A percentile compares a stretch with the other conserved stretches of the same genome.
Conservation (phyloP, 257 asterid genomes). For the Sherardia arvensis region DNA sequence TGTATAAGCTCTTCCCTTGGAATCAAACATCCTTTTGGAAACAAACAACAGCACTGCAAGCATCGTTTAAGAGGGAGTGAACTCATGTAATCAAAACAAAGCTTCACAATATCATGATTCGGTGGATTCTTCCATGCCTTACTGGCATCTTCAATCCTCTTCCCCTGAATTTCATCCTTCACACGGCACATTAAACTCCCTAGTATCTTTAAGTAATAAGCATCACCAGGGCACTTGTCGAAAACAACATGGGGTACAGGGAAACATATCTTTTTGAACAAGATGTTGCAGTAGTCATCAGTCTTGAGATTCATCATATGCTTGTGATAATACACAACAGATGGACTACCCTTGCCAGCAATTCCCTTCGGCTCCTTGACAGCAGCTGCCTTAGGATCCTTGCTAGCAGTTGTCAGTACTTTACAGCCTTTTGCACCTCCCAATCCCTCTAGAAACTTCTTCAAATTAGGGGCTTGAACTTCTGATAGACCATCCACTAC, state of each 20-base stretch:
- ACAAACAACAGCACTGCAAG: constrained; percentile 18
- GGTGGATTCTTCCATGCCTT: not conserved
- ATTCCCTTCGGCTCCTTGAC: not conserved
- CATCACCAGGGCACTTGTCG: constrained; percentile 9
- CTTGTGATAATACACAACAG: not conserved
- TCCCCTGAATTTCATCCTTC: constrained; percentile 14
- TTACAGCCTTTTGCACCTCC: constrained; percentile 16
- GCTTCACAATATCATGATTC: constrained; percentile 4
- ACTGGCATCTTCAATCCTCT: not conserved
- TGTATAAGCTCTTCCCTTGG: constrained; percentile 22
- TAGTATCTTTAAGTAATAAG: not conserved
- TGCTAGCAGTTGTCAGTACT: constrained; percentile 17
- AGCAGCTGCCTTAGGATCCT: not conserved
- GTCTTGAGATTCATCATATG: not conserved
- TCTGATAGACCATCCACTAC: constrained; percentile 19
- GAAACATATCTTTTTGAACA: constrained; percentile 13
- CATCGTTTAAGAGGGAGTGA: constrained; percentile 17
- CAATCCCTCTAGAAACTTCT: constrained; percentile 2
- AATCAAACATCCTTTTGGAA: constrained; percentile 14
- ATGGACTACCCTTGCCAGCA: not conserved
- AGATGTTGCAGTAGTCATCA: constrained; percentile 5
- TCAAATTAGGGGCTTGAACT: not conserved
- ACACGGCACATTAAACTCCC: constrained; percentile 4
- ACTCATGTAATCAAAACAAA: constrained; percentile 15
- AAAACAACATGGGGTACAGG: constrained; percentile 5